Conservation (phyloP, 2,329 filamentous ascomycete genomes). For the Lomentospora prolificans region DNA sequence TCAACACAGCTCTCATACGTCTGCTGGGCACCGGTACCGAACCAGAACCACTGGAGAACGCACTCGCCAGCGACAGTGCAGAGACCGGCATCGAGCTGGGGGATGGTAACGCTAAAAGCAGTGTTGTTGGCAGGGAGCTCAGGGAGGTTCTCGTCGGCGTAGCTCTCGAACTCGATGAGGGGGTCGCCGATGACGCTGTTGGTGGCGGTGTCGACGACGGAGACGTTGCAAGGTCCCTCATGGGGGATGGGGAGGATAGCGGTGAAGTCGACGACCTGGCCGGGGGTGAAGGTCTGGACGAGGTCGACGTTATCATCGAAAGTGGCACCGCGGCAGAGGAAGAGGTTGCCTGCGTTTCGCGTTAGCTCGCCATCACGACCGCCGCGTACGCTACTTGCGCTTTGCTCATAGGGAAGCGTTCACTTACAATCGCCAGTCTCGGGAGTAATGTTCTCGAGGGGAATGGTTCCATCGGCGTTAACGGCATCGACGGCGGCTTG, state of each 20-base stretch:
- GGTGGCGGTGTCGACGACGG: constrained; percentile 42
- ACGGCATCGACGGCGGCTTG: constrained; percentile 23
- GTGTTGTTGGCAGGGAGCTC: constrained; percentile 31
- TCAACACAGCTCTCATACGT: constrained; percentile 30
- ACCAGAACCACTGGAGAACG: constrained; percentile 37
- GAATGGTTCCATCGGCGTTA: constrained; percentile 24
- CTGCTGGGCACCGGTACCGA: constrained; percentile 24
- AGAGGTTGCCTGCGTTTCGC: constrained; percentile 23
- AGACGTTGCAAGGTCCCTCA: constrained; percentile 42
- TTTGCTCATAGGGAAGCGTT: neutral
- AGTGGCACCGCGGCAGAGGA: constrained; percentile 36
- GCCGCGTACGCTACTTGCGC: too few relatives aligned
- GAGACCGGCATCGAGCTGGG: constrained; percentile 17
- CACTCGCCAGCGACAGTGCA: constrained; percentile 23
- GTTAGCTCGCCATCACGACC: neutral
- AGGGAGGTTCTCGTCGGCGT: constrained; percentile 35
- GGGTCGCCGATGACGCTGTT: constrained; percentile 41
- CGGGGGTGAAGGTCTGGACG: constrained; percentile 31
- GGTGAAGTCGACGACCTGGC: constrained; percentile 32
- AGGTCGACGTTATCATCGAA: constrained; percentile 33
- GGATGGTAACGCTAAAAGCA: constrained; percentile 31
- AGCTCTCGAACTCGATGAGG: constrained; percentile 44
- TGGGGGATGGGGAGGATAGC: constrained; percentile 33
- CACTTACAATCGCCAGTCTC: constrained; percentile 18
- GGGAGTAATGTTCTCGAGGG: constrained; percentile 21